Evolutionary conservation across 1,139 yeast genomes (phyloP), one percentile per base, ranked within the genome.

Genomic region (Waltiozyma sp.): DNA sequence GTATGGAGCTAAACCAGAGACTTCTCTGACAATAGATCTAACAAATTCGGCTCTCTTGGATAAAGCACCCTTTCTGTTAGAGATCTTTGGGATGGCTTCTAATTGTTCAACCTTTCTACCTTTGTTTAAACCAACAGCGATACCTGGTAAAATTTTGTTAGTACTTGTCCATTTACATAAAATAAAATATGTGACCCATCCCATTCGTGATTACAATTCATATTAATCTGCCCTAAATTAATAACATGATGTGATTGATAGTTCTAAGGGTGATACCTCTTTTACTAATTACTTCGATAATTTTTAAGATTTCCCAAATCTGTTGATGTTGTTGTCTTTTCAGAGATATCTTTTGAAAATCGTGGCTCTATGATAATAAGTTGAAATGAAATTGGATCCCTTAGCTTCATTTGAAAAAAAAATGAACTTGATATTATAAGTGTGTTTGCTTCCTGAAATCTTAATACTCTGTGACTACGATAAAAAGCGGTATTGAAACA

Each of bases 1-100:
- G 75, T 93, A 93, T 75, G 99, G 98, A 61, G 99, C 96, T 69
- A 89, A 82, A 69, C 98, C 98, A 60, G 96, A 77, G 65, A 93
- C 97, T 77, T 93, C 99, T 69, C 82, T 82, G 73, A 91, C 94
- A 59, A 93, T 76, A 67, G 81, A 77, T 74, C 98, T 86, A 67
- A 93, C 98, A 68, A 93, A 93, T 51, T 75, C 75, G 64, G 97
- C 80, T 83, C 96, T 89, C 81, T 89, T 82, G 67, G 97, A 86
- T 57, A 82, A 72, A 70, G 87, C 84, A 72, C 97, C 97, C 83
- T 91, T 91, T 79, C 93, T 85, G 87, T 85, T 79, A 57, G 97
- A 87, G 66, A 85, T 77, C 76, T 87, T 88, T 72, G 95, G 89
- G 64, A 88, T 83, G 68, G 85, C 87, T 70, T 84, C 88, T 77